Base-by-base conservation (phyloP, 768 basidiomycete species). In the Phlebiopsis gigantea region DNA sequence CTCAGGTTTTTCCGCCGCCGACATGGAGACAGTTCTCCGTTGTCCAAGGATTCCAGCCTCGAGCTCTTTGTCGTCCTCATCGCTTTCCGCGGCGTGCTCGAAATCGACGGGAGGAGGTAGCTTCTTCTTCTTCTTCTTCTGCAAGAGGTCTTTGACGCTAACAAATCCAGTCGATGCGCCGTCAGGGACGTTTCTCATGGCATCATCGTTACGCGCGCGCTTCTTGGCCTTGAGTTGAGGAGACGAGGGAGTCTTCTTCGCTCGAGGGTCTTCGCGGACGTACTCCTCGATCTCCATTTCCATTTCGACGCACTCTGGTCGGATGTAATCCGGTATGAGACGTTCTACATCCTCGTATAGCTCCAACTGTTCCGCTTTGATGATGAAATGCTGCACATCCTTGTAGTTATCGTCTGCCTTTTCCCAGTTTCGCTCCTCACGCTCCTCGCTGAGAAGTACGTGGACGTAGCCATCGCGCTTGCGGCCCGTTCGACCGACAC, bases 401-500 rank as follows among this genome's bases (percentile, higher is more conserved):
- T 85, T 82, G 72, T 99, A 96, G 1, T 83, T 84, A 42, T 80
- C 83, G 63, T 92, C 85, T 0, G 97, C 94, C 61, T 87, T 89
- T 52, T 90, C 87, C 77, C 94, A 90, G 64, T 97, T 96, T 47
- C 76, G 66, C 64, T 98, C 94, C 72, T 99, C 97, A 22, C 95
- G 86, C 28, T 84, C 83, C 69, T 96, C 90, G 5, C 94, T 84
- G 62, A 98, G 85, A 19, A 99, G 77, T 10, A 95, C 90, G 65
- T 95, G 90, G n/a, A 99, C 89, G 46, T 80, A 74, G 8, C 97
- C 97, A 45, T 85, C 82, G 31, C 92, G 83, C 70, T 94, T 94
- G 46, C 97, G 89, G 12, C 97, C 97, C 0, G 97, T 98, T 53
- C 97, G 81, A 48, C 97, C 97, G 51, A 96, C 81, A 19, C 97